These are phyloP conservation scores for Trypanosoma platydactyli DNA, from an alignment of 208 protist species.

Conservation along the genomic window DNA sequence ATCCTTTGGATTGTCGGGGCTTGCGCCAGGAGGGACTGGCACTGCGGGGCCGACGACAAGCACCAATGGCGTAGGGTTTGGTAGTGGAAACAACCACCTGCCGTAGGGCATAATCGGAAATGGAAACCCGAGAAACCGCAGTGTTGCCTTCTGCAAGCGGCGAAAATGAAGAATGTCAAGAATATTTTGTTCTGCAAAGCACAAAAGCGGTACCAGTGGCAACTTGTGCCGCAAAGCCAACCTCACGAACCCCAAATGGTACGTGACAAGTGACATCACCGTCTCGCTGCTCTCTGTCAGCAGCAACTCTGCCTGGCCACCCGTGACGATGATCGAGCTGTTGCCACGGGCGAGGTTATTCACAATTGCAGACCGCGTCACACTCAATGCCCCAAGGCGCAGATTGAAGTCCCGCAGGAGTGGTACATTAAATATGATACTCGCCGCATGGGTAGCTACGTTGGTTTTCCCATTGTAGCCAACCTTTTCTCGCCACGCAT, in stretches of 20 bases:
- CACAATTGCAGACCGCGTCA: slow-evolving; percentile 53
- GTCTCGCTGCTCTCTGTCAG: slow-evolving; percentile 43
- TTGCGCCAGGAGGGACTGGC: slow-evolving; percentile 48
- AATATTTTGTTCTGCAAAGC: slow-evolving; percentile 83
- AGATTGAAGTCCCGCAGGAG: slow-evolving; percentile 79
- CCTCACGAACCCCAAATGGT: slow-evolving; percentile 82
- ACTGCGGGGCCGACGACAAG: slow-evolving; percentile 72
- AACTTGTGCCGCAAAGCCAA: slow-evolving; percentile 63
- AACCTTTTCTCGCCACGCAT: slow-evolving; percentile 58
- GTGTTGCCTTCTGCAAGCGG: slow-evolving; percentile 52
- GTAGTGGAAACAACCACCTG: slow-evolving; percentile 66
- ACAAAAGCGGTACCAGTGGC: slow-evolving; percentile 79
- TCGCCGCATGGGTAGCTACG: slow-evolving; percentile 68
- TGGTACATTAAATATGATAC: slow-evolving; percentile 77
- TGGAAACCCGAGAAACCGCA: slow-evolving; percentile 75
- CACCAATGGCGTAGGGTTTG: slow-evolving; percentile 56
- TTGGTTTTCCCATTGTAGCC: slow-evolving; percentile 43
- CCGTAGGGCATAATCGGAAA: slow-evolving; percentile 80
- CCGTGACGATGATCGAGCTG: slow-evolving; percentile 78
- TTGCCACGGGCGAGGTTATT: slow-evolving; percentile 61
- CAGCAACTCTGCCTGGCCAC: slow-evolving; percentile 89
- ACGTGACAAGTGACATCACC: slow-evolving; percentile 65
- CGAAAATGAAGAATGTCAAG: slow-evolving; percentile 64
- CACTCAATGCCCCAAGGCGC: slow-evolving; percentile 48
- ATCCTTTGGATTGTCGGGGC: slow-evolving; percentile 58